A percentile compares a stretch with the other conserved stretches of the same genome.
Conservation (phyloP, 192 early-diverging fungal species). For the Backusella liffmaniae region DNA sequence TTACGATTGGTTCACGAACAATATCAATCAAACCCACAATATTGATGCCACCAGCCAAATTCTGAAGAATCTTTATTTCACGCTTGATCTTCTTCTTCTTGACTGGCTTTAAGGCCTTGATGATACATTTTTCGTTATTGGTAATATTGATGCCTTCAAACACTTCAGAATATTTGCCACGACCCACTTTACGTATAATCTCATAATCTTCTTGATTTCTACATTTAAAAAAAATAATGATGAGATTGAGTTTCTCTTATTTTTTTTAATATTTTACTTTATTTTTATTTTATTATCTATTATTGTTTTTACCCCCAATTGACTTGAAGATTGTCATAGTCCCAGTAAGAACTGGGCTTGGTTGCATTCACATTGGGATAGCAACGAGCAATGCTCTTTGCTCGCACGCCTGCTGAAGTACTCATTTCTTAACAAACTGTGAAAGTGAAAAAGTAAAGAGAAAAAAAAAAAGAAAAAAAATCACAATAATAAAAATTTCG, state of each 20-base stretch:
- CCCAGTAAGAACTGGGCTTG: constrained; percentile 88
- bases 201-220: constrained; percentile 92
- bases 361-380: constrained; percentile 88
- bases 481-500: neutral
- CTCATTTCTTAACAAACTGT: constrained; percentile 2
- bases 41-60: constrained; percentile 92
- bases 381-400: constrained; percentile 69
- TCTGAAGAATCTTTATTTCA: constrained; percentile 99
- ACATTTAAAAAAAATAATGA: neutral
- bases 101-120: constrained; percentile 99
- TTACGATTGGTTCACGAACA: constrained; percentile 90
- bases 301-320: constrained; percentile 76
- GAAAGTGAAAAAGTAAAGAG: neutral
- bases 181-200: constrained; percentile 95
- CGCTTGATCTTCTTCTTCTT: constrained; percentile 99
- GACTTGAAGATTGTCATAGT: constrained; percentile 93
- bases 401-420: neutral
- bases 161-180: constrained; percentile 99
- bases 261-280: too few relatives aligned
- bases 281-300: too few relatives aligned
- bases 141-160: constrained; percentile 97
- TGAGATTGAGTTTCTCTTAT: neutral
- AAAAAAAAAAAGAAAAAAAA: neutral
- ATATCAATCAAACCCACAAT: constrained; percentile 91
- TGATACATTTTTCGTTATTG: constrained; percentile 88